phyloP scores from a whole-genome alignment of 1,284 basidiomycete species.

The Malassezia japonica region DNA sequence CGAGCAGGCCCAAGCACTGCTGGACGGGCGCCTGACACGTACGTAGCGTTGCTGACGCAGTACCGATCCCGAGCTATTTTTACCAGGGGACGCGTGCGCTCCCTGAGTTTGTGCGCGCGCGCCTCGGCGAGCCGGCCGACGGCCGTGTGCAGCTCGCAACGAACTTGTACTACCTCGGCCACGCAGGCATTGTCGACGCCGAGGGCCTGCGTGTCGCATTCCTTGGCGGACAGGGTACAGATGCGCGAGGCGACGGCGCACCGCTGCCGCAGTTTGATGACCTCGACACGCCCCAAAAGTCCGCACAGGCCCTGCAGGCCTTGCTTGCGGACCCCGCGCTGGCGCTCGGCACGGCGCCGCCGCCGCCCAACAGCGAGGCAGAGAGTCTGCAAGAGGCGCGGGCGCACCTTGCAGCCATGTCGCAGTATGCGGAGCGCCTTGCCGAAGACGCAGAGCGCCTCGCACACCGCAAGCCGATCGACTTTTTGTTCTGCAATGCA shows the following conservation, averaged over 20 bases:
- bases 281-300: constrained; percentile 1
- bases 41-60: constrained; percentile 49
- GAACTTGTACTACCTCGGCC: constrained; percentile 31
- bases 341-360: constrained; percentile 6
- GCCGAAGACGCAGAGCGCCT: constrained; percentile 12
- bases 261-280: not conserved
- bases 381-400: constrained; percentile 23
- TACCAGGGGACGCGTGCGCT: constrained; percentile 59
- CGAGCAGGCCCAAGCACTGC: constrained; percentile 55
- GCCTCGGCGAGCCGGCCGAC: not conserved
- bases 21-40: constrained; percentile 57
- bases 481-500: constrained; percentile 34
- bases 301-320: not conserved
- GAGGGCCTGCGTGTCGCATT: constrained; percentile 27
- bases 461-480: constrained; percentile 23
- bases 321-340: constrained; percentile 13
- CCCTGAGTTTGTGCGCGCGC: not conserved
- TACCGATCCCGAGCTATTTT: constrained; percentile 81
- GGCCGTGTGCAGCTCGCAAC: constrained; percentile 9
- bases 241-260: not conserved
- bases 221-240: constrained; percentile 18
- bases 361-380: constrained; percentile 12
- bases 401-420: constrained; percentile 1
- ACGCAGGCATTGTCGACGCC: constrained; percentile 21
- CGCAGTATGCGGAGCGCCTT: constrained; percentile 9